Evolutionary conservation across 257 asterid genomes (phyloP).

Genomic region (Penstemon davidsonii): DNA sequence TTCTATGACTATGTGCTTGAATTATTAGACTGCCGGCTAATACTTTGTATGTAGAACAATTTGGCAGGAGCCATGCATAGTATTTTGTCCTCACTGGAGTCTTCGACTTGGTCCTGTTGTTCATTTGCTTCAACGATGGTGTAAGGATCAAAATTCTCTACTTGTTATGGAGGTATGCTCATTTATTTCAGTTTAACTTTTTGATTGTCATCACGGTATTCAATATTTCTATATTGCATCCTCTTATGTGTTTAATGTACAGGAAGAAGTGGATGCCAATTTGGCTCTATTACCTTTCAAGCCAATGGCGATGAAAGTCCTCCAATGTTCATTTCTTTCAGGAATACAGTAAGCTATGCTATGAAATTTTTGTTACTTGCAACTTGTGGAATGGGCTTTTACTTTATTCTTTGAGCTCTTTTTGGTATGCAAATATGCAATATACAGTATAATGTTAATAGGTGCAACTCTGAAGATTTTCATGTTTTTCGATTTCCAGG

Average conservation of each 20-base stretch:
- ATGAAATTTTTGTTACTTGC: conserved; percentile 2
- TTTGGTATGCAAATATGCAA: conserved; percentile 1
- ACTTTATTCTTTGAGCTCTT: conserved; percentile 3
- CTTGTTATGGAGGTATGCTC: conserved; percentile 76
- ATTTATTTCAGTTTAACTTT: conserved; percentile 9
- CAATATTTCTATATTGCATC: background rate
- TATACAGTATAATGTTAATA: background rate
- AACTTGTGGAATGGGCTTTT: conserved; percentile 5
- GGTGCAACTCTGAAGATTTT: conserved; percentile 12
- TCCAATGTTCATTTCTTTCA: conserved; percentile 77
- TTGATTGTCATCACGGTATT: background rate
- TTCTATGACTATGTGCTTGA: conserved; percentile 10
- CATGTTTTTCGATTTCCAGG: conserved; percentile 41
- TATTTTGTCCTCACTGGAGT: conserved; percentile 94
- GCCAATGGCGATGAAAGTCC: conserved; percentile 78
- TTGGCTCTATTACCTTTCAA: conserved; percentile 70
- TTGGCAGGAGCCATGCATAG: conserved; percentile 96
- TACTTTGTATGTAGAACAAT: conserved; percentile 40
- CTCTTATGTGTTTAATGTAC: conserved; percentile 19
- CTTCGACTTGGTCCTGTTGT: conserved; percentile 85
- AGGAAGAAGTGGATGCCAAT: conserved; percentile 69
- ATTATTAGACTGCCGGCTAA: conserved; percentile 30
- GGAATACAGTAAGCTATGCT: conserved; percentile 61
- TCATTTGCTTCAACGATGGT: conserved; percentile 80
- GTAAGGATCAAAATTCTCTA: conserved; percentile 64